Evolutionary conservation across 345 rosid species (phyloP).

Genomic region (Draba incana): DNA sequence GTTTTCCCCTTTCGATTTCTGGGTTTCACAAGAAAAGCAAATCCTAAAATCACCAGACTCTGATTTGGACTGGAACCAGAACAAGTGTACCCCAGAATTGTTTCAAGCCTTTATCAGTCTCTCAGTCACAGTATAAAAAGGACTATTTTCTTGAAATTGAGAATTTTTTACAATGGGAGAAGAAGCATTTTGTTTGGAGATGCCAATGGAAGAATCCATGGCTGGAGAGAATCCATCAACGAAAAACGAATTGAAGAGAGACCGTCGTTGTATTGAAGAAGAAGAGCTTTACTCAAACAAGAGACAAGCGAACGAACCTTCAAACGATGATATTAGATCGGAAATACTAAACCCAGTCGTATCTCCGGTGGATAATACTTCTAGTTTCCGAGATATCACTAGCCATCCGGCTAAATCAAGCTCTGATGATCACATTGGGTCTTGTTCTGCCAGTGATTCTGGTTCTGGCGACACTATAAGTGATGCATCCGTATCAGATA

Average conservation of each 20-base stretch:
- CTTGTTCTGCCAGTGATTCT: conserved; percentile 35
- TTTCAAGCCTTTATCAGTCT: conserved; percentile 10
- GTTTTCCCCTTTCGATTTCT: conserved; percentile 1
- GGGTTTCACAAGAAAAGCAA: neutral
- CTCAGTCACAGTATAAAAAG: conserved; percentile 6
- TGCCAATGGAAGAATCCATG: conserved; percentile 35
- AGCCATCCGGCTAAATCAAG: conserved; percentile 48
- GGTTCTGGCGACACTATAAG: conserved; percentile 54
- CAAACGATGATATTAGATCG: conserved; percentile 66
- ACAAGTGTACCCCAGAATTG: conserved; percentile 1
- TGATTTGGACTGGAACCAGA: neutral
- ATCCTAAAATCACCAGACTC: neutral
- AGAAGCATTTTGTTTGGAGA: conserved; percentile 49
- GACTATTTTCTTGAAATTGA: neutral
- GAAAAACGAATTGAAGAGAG: conserved; percentile 53
- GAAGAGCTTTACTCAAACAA: conserved; percentile 44
- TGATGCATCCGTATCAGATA: conserved; percentile 28
- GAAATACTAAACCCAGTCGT: conserved; percentile 75
- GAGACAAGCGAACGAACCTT: conserved; percentile 68
- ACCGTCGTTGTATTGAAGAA: conserved; percentile 43
- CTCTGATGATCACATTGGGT: conserved; percentile 40
- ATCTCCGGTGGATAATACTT: conserved; percentile 54
- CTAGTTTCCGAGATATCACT: conserved; percentile 53
- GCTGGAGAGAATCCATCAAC: conserved; percentile 34
- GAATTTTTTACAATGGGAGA: conserved; percentile 55